These are phyloP conservation scores for Allium sativum DNA, from an alignment of 106 monocot genomes.

Conservation along the genomic window DNA sequence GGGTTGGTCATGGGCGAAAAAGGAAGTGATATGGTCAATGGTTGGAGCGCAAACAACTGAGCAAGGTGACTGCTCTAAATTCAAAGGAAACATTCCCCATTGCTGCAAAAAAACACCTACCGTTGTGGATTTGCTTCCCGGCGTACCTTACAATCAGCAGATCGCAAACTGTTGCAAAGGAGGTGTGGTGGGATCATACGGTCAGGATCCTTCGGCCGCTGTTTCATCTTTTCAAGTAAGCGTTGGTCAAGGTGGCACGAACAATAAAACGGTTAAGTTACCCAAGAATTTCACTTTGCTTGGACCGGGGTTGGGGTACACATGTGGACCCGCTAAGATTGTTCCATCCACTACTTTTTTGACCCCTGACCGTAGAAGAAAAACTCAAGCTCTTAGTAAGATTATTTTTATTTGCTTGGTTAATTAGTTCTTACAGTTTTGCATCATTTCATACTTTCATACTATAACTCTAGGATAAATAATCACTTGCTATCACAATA, in stretches of 20 bases:
- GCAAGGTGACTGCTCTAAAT: slow-evolving; percentile 76
- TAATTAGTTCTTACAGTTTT: too few species aligned
- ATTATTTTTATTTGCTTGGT: background rate
- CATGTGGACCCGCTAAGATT: slow-evolving; percentile 60
- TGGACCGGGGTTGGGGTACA: slow-evolving; percentile 65
- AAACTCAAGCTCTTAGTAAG: slow-evolving; percentile 75
- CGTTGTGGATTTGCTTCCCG: slow-evolving; percentile 55
- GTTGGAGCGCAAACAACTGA: slow-evolving; percentile 66
- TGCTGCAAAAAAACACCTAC: slow-evolving; percentile 49
- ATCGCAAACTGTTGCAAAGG: slow-evolving; percentile 76
- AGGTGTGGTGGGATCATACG: slow-evolving; percentile 38
- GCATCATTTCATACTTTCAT: too few species aligned
- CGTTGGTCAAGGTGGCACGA: slow-evolving; percentile 56
- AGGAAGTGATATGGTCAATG: slow-evolving; percentile 79
- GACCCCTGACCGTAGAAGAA: slow-evolving; percentile 47
- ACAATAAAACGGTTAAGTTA: slow-evolving; percentile 67
- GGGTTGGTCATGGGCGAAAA: slow-evolving; percentile 60
- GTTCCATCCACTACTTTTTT: slow-evolving; percentile 46
- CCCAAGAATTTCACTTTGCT: slow-evolving; percentile 65
- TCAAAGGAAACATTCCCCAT: slow-evolving; percentile 61
- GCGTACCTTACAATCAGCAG: slow-evolving; percentile 75
- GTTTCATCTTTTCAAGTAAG: slow-evolving; percentile 63
- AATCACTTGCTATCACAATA: too few species aligned
- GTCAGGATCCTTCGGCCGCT: slow-evolving; percentile 40
- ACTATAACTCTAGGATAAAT: too few species aligned